Evolutionary conservation across 352 stramenopile species (phyloP).

Genomic region (Globisporangium iwayamae): DNA sequence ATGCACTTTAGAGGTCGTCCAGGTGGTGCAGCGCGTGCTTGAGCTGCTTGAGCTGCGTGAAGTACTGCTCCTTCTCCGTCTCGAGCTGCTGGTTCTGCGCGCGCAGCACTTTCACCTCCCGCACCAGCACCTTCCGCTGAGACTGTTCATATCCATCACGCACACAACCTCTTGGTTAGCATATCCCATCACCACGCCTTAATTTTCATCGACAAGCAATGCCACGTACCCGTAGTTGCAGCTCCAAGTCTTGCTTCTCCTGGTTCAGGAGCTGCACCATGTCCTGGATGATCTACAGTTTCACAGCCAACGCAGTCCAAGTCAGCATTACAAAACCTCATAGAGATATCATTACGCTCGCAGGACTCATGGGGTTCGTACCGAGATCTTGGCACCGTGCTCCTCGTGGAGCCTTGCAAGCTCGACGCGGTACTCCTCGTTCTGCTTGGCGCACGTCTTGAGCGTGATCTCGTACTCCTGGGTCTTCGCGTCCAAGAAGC

Average conservation of each 20-base stretch:
- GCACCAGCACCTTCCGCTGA: constrained; percentile 78
- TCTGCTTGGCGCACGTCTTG: constrained; percentile 51
- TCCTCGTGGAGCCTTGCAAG: constrained; percentile 51
- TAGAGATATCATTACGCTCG: not conserved
- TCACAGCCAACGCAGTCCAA: not conserved
- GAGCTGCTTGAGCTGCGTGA: constrained; percentile 72
- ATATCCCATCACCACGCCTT: not conserved
- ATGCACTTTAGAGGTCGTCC: constrained; percentile 36
- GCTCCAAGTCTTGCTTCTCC: constrained; percentile 74
- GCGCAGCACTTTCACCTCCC: constrained; percentile 73
- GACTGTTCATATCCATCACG: constrained; percentile 22
- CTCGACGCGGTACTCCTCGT: constrained; percentile 42
- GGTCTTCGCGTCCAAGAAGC: constrained; percentile 73
- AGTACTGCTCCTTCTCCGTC: constrained; percentile 67
- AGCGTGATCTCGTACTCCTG: constrained; percentile 70
- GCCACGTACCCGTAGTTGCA: constrained; percentile 46
- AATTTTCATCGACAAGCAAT: not conserved
- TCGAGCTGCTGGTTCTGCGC: constrained; percentile 62
- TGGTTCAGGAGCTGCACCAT: constrained; percentile 72
- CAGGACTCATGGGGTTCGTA: constrained; percentile 16
- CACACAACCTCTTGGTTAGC: not conserved
- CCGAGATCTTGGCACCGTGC: constrained; percentile 50
- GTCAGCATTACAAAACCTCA: not conserved
- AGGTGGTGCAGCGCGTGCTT: constrained; percentile 70
- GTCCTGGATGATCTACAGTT: constrained; percentile 68